These are phyloP conservation scores for Annulohypoxylon truncatum DNA, from an alignment of 2,329 filamentous ascomycete species.

Conservation along the genomic window DNA sequence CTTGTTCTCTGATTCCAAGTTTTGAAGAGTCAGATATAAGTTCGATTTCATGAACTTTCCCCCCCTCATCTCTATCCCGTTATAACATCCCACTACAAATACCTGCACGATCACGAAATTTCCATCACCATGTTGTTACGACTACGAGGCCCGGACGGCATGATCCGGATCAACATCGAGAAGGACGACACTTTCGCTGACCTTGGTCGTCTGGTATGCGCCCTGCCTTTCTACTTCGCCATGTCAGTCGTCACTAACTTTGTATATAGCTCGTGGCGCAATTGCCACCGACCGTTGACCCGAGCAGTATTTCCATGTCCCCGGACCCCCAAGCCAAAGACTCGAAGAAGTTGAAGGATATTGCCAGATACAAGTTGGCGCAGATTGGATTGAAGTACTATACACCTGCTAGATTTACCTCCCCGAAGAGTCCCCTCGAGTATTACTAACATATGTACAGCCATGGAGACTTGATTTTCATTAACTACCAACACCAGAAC, in stretches of 20 bases:
- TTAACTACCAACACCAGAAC: conserved; percentile 76
- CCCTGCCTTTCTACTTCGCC: neutral
- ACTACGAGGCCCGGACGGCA: conserved; percentile 91
- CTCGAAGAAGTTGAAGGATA: conserved; percentile 68
- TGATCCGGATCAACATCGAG: conserved; percentile 85
- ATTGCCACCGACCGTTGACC: conserved; percentile 71
- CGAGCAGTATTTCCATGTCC: conserved; percentile 69
- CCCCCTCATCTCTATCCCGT: neutral
- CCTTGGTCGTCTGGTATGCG: conserved; percentile 64
- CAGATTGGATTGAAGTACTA: conserved; percentile 70
- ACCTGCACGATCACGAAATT: conserved; percentile 1
- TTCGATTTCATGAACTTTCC: neutral
- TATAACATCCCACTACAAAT: conserved; percentile 6
- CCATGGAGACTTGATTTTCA: conserved; percentile 91
- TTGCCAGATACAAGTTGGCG: conserved; percentile 65
- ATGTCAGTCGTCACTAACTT: conserved; percentile 25
- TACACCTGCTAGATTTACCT: neutral
- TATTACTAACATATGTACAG: conserved; percentile 57
- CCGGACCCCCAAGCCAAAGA: conserved; percentile 70
- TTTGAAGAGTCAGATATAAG: neutral
- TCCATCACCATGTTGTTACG: conserved; percentile 78
- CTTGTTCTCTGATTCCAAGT: neutral
- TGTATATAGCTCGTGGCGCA: conserved; percentile 64
- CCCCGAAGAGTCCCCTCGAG: conserved; percentile 33
- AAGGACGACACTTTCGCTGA: conserved; percentile 77